A percentile compares a stretch with the other conserved stretches of the same genome.
These are phyloP conservation scores for Durusdinium trenchii DNA, from an alignment of 73 alveolate species.

Conservation along the genomic window DNA sequence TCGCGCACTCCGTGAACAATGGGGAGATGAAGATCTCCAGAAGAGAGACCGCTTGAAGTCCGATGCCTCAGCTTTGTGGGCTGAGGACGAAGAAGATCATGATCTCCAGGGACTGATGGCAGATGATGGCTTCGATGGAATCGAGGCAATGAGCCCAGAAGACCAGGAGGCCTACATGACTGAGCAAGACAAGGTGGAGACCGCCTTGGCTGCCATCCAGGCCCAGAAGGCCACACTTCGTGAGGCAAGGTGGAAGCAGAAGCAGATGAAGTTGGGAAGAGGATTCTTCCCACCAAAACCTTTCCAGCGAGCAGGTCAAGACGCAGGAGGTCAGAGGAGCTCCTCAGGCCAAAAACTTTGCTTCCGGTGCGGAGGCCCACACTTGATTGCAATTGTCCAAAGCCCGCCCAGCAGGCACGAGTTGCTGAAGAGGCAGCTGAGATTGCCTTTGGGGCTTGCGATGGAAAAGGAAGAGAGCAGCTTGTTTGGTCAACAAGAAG, in stretches of 20 bases:
- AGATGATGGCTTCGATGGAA: background rate
- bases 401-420: background rate
- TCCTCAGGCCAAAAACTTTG: background rate
- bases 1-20: background rate
- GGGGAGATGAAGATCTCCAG: background rate
- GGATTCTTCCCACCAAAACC: background rate
- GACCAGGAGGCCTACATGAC: background rate
- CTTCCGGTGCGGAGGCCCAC: conserved; percentile 9
- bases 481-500: background rate
- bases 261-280: background rate
- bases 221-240: conserved; percentile 4
- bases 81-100: background rate
- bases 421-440: conserved; percentile 18
- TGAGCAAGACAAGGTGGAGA: background rate
- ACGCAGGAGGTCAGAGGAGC: background rate
- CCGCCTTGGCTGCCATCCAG: background rate
- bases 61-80: background rate
- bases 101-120: background rate
- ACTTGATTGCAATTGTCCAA: background rate
- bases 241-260: conserved; percentile 34
- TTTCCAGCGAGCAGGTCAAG: background rate
- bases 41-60: background rate
- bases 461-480: background rate
- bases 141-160: background rate
- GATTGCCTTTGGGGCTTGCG: conserved; percentile 24